Evolutionary conservation across 2,329 filamentous ascomycete genomes (phyloP), one percentile per base, ranked within the genome.

Genomic region (Sclerotinia borealis): DNA sequence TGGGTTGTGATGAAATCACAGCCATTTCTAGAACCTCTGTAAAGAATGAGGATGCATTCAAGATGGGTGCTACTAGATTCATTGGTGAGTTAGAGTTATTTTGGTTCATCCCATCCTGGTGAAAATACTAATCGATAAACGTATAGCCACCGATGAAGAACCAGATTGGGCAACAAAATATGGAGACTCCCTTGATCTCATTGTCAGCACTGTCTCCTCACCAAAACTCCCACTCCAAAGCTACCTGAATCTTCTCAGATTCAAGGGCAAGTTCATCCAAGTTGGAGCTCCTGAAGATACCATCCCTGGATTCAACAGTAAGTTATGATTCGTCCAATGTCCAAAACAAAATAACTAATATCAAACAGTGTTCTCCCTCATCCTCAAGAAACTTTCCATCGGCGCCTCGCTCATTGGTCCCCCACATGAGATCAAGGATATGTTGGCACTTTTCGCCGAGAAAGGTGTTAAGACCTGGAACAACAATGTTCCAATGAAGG

Each of bases 1-100:
- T 93, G 1, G 87, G 86, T 11, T 87, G 86, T 31, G 85, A 90
- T 52, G 81, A 82, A 8, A 82, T 87, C 15, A 85, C 87, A 27
- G 86, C 84, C 10, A 83, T 90, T 68, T 87, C 85, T 8, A 84
- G 88, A 66, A 83, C 80, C 0, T 77, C 78, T 0, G 69, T 74
- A 72, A 90, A 90, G 77, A 79, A 76, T 43, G 80, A 79, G 0
- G 86, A 90, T 71, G 84, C 84, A 9, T 75, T 79, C 68, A 82
- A 83, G 67, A 79, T 90, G 64, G 87, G 88, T 8, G 87, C 87
- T 1, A 83, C 82, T 52, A 72, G 73, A 17, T 80, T 77, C 69
- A 83, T 84, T 63, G 80, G 59, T 62, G 5, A 56, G 59, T 51
- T 11, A 31, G 3, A 1, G 27, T 10, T 19, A 3, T 11, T 56